Conservation (phyloP, 108 stramenopile species). For the Fragilariopsis cylindrus region DNA sequence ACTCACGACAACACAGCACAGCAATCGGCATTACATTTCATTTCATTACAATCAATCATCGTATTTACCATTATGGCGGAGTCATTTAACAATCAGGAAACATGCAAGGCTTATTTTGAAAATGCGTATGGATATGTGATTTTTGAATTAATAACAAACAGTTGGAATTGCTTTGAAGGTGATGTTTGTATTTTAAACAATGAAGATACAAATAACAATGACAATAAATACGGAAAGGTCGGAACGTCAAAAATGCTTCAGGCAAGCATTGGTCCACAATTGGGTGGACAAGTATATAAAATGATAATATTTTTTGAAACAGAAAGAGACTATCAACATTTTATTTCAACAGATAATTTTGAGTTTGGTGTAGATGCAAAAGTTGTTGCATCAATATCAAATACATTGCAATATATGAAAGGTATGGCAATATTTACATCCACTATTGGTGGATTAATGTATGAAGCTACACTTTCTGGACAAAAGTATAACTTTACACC, state of each 20-base stretch:
- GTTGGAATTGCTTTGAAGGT: constrained; percentile 40
- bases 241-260: constrained; percentile 40
- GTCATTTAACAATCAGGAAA: constrained; percentile 40
- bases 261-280: constrained; percentile 33
- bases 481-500: constrained; percentile 9
- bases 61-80: constrained; percentile 10
- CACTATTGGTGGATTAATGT: constrained; percentile 44
- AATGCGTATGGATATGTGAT: constrained; percentile 43
- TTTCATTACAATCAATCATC: no score
- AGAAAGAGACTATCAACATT: constrained; percentile 35
- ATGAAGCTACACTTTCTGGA: constrained; percentile 23
- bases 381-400: constrained; percentile 45
- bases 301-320: constrained; percentile 53
- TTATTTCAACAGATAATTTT: constrained; percentile 30
- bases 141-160: constrained; percentile 39
- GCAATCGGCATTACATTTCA: no score
- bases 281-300: constrained; percentile 47
- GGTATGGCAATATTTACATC: constrained; percentile 52
- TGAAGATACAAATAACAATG: not conserved
- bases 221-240: constrained; percentile 19
- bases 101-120: constrained; percentile 42
- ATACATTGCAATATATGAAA: constrained; percentile 28
- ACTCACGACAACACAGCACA: no score
- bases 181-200: constrained; percentile 21
- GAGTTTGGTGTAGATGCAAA: constrained; percentile 53